Percentiles rank a stretch among this genome's conserved stretches.
Conservation (phyloP, 192 early-diverging fungal genomes). For the Entomortierella beljakovae region DNA sequence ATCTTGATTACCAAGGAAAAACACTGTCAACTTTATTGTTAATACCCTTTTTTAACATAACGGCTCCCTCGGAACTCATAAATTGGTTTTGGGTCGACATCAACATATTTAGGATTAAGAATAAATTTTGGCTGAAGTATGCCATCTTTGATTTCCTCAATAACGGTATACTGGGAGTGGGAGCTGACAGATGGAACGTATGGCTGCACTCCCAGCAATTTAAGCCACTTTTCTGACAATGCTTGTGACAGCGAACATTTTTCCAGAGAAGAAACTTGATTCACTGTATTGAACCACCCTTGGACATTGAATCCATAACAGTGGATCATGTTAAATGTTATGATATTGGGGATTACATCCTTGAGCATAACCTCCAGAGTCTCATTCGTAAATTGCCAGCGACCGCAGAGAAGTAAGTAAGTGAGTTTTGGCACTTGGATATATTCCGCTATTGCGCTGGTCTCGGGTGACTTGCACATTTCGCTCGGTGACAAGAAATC, state of each 20-base stretch:
- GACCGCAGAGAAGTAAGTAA: neutral
- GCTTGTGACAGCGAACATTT: neutral
- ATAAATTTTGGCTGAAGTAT: no score
- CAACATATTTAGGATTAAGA: no score
- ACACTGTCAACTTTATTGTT: no score
- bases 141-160: no score
- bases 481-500: neutral
- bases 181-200: no score
- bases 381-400: constrained; percentile 12
- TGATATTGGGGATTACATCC: constrained; percentile 1
- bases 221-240: neutral
- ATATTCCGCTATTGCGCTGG: neutral
- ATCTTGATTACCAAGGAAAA: no score
- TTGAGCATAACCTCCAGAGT: constrained; percentile 2
- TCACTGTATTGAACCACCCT: constrained; percentile 2
- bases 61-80: no score
- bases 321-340: neutral
- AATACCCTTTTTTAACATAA: no score
- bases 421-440: neutral
- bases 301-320: constrained; percentile 4
- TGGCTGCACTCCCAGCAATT: neutral
- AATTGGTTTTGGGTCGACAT: no score
- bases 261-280: neutral
- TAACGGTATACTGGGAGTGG: no score
- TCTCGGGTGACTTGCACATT: neutral